Percentiles rank a stretch among this genome's conserved stretches.
Conservation (phyloP, 1,284 basidiomycete genomes). For the Cutaneotrichosporon sp. region DNA sequence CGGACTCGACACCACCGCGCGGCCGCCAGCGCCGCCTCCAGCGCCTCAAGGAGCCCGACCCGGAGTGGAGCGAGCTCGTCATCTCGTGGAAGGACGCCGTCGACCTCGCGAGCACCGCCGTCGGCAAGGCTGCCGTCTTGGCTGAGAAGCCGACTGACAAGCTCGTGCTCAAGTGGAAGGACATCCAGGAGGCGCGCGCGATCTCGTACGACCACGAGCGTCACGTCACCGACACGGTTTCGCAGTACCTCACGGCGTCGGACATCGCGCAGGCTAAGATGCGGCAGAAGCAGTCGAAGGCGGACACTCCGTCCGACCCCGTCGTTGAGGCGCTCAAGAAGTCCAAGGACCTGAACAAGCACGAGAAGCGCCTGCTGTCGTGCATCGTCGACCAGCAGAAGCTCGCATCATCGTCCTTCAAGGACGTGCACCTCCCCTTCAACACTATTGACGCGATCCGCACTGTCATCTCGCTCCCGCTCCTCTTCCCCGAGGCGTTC, state of each 20-base stretch:
- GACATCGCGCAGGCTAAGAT: slow-evolving; percentile 15
- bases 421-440: slow-evolving; percentile 80
- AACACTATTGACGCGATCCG: slow-evolving; percentile 85
- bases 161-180: slow-evolving; percentile 32
- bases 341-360: slow-evolving; percentile 69
- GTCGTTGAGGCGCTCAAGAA: slow-evolving; percentile 72
- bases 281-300: slow-evolving; percentile 19
- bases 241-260: slow-evolving; percentile 23
- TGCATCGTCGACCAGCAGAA: slow-evolving; percentile 80
- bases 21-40: slow-evolving; percentile 67
- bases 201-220: slow-evolving; percentile 21
- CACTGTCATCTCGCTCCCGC: slow-evolving; percentile 85
- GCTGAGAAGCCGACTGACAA: slow-evolving; percentile 5
- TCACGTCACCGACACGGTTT: slow-evolving; percentile 22
- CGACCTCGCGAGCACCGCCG: slow-evolving; percentile 33
- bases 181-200: slow-evolving; percentile 30
- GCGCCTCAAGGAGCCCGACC: slow-evolving; percentile 65
- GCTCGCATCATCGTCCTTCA: slow-evolving; percentile 68
- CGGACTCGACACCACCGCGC: slow-evolving; percentile 60
- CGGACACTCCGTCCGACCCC: slow-evolving; percentile 57
- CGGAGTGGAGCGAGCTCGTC: slow-evolving; percentile 30
- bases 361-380: slow-evolving; percentile 73
- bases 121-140: slow-evolving; percentile 21
- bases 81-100: slow-evolving; percentile 35
- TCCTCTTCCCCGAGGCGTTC: slow-evolving; percentile 88